Conservation (phyloP, 306 rosid genomes). For the Pachyrhizus erosus region DNA sequence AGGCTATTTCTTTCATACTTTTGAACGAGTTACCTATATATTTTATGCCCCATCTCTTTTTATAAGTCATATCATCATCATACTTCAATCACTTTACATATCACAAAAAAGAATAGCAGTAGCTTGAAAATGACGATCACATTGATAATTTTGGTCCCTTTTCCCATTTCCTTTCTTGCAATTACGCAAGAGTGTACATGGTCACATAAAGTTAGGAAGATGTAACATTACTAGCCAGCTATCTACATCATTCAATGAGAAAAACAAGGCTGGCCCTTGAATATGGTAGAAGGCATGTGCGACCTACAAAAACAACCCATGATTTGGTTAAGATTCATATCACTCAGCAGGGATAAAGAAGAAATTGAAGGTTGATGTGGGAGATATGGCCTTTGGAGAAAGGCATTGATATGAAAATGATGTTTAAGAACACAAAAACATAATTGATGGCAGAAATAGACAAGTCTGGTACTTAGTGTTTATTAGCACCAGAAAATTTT, state of each 20-base stretch:
- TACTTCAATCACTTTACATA: slow-evolving; percentile 10
- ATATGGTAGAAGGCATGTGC: slow-evolving; percentile 59
- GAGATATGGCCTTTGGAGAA: slow-evolving; percentile 34
- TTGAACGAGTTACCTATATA: neutral
- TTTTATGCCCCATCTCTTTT: neutral
- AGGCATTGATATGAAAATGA: slow-evolving; percentile 58
- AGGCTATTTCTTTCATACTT: neutral
- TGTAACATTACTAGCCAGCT: slow-evolving; percentile 36
- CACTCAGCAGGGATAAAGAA: slow-evolving; percentile 25
- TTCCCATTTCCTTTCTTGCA: slow-evolving; percentile 14
- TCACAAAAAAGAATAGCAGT: neutral
- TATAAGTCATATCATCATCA: slow-evolving; percentile 28
- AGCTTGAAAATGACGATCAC: slow-evolving; percentile 21
- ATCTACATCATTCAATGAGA: slow-evolving; percentile 42
- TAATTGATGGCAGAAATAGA: slow-evolving; percentile 48
- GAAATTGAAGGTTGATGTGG: neutral
- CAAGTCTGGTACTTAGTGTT: slow-evolving; percentile 37
- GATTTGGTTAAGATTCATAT: slow-evolving; percentile 54
- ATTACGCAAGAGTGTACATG: slow-evolving; percentile 16
- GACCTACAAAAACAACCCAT: slow-evolving; percentile 39
- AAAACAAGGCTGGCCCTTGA: slow-evolving; percentile 50
- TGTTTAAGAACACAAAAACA: slow-evolving; percentile 51
- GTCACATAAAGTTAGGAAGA: slow-evolving; percentile 37
- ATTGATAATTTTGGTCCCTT: neutral
- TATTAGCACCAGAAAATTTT: slow-evolving; percentile 42